phyloP scores from a whole-genome alignment of 768 basidiomycete genomes.

The Boletus edulis region DNA sequence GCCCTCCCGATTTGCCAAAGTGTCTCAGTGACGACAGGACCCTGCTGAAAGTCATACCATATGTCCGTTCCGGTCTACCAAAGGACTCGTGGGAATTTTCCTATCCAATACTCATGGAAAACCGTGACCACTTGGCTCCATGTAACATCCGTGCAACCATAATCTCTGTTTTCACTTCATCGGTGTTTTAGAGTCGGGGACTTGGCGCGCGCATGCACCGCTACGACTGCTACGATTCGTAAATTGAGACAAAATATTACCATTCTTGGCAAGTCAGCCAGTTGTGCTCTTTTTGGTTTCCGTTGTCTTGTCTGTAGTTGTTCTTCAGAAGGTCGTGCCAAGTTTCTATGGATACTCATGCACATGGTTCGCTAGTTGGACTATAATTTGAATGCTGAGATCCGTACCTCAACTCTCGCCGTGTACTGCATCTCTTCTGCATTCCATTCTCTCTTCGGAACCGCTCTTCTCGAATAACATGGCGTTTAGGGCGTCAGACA shows the following conservation, averaged over 20 bases:
- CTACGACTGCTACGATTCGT: too few relatives aligned
- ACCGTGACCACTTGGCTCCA: too few relatives aligned
- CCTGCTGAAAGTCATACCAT: neutral
- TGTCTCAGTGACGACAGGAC: neutral
- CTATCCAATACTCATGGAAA: too few relatives aligned
- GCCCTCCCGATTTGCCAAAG: neutral
- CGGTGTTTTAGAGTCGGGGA: too few relatives aligned
- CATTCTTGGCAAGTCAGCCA: too few relatives aligned
- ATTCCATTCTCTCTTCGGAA: neutral
- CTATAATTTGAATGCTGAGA: neutral
- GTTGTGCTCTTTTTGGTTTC: constrained; percentile 4
- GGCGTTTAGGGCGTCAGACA: constrained; percentile 37
- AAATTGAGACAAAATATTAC: too few relatives aligned
- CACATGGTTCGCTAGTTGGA: neutral
- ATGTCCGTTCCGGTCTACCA: too few relatives aligned
- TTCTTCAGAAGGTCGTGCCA: neutral
- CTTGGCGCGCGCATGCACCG: too few relatives aligned
- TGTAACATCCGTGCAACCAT: too few relatives aligned
- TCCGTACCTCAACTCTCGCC: neutral
- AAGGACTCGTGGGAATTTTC: too few relatives aligned
- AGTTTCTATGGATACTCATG: constrained; percentile 20
- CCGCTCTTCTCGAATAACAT: constrained; percentile 9
- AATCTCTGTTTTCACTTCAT: too few relatives aligned
- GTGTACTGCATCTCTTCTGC: neutral
- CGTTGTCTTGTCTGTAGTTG: constrained; percentile 11